A percentile compares a stretch with the other conserved stretches of the same genome.
phyloP scores from a whole-genome alignment of 2,329 filamentous ascomycete genomes.

The Rutstroemia sp. region DNA sequence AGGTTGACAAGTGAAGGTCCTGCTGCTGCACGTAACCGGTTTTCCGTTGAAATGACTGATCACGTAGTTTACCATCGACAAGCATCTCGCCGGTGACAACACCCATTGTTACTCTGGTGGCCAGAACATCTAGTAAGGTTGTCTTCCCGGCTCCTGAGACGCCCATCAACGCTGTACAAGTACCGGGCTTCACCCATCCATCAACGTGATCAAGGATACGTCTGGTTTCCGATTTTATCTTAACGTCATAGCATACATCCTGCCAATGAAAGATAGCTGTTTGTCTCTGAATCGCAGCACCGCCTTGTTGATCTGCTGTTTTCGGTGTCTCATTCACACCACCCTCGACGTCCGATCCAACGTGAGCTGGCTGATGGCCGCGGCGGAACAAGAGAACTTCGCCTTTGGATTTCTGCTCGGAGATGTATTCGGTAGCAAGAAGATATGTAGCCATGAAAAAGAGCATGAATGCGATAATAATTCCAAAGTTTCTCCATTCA shows the following conservation, averaged over 20 bases:
- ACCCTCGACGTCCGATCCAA: too few species aligned
- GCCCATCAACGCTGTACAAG: slow-evolving; percentile 59
- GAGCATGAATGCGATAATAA: slow-evolving; percentile 57
- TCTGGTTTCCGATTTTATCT: slow-evolving; percentile 54
- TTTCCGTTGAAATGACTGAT: slow-evolving; percentile 75
- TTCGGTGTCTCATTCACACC: slow-evolving; percentile 44
- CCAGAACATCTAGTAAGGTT: slow-evolving; percentile 74
- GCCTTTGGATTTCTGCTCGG: slow-evolving; percentile 65
- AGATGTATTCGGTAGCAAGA: slow-evolving; percentile 51
- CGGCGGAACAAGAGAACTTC: slow-evolving; percentile 65
- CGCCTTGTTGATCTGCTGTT: slow-evolving; percentile 20
- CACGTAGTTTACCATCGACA: slow-evolving; percentile 51
- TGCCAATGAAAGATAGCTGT: slow-evolving; percentile 19
- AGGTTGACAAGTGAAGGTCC: slow-evolving; percentile 77
- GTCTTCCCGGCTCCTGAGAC: slow-evolving; percentile 69
- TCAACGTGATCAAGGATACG: slow-evolving; percentile 61
- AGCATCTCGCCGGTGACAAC: slow-evolving; percentile 78
- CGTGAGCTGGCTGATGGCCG: neutral
- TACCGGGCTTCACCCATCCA: slow-evolving; percentile 65
- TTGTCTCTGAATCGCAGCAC: slow-evolving; percentile 1
- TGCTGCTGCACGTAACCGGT: slow-evolving; percentile 69
- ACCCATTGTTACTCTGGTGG: slow-evolving; percentile 75
- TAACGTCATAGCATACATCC: slow-evolving; percentile 61
- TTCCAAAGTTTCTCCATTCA: slow-evolving; percentile 50
- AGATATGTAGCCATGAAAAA: slow-evolving; percentile 58